Conservation (phyloP, 805 yeast genomes). For the Lachancea sp. region DNA sequence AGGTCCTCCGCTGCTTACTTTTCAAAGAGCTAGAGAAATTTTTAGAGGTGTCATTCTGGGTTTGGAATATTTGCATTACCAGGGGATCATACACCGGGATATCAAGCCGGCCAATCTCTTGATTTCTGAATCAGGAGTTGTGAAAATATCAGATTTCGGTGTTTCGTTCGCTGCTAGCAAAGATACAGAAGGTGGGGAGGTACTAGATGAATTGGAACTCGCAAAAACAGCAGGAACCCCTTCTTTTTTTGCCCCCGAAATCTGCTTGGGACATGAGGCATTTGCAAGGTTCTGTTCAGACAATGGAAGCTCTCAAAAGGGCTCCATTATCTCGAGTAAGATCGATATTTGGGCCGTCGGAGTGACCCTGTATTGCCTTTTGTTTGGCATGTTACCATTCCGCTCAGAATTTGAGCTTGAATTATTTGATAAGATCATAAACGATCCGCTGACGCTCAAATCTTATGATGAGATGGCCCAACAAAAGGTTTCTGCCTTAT, state of each 20-base stretch:
- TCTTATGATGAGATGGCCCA: conserved; percentile 23
- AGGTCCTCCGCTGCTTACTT: conserved; percentile 62
- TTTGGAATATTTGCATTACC: conserved; percentile 81
- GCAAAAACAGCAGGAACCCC: conserved; percentile 98
- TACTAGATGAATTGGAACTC: conserved; percentile 60
- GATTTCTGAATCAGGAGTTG: conserved; percentile 60
- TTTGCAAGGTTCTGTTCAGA: conserved; percentile 17
- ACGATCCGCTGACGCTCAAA: conserved; percentile 56
- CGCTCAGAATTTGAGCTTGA: conserved; percentile 65
- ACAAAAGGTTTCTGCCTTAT: conserved; percentile 29
- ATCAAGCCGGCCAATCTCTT: conserved; percentile 91
- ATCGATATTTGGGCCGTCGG: conserved; percentile 99
- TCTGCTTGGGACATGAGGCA: conserved; percentile 52
- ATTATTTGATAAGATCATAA: conserved; percentile 73
- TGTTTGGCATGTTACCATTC: conserved; percentile 87
- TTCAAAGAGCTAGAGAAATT: conserved; percentile 60
- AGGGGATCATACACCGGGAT: conserved; percentile 90
- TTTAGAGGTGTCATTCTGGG: conserved; percentile 83
- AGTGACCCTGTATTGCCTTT: conserved; percentile 77
- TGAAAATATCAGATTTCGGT: conserved; percentile 95
- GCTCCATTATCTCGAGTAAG: conserved; percentile 62
- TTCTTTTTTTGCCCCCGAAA: conserved; percentile 92
- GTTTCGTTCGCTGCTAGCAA: conserved; percentile 62
- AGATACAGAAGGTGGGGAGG: conserved; percentile 13
- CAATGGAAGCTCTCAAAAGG: conserved; percentile 22